phyloP scores from a whole-genome alignment of 1,284 basidiomycete genomes.

The Apiotrichum gracile region DNA sequence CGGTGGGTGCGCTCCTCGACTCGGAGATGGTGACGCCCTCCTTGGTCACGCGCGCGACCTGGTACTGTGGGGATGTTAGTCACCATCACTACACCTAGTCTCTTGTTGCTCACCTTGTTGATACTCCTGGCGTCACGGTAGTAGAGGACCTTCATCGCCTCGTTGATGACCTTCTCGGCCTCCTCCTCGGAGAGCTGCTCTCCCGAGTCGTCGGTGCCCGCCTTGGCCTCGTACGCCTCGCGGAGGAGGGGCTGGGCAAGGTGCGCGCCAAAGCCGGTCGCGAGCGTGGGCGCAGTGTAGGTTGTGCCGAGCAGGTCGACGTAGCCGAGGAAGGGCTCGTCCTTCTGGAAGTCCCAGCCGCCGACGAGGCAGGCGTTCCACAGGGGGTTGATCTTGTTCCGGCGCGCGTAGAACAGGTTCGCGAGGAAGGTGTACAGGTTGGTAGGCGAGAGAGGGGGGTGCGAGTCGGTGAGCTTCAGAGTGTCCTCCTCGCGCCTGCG shows the following conservation, averaged over 20 bases:
- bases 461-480: constrained; percentile 65
- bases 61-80: constrained; percentile 58
- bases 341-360: constrained; percentile 71
- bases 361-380: constrained; percentile 96
- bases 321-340: constrained; percentile 74
- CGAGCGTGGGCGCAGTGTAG: constrained; percentile 87
- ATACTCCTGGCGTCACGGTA: constrained; percentile 94
- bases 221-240: constrained; percentile 55
- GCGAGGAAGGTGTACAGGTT: constrained; percentile 93
- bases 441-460: constrained; percentile 68
- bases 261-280: constrained; percentile 93
- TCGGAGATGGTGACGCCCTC: constrained; percentile 75
- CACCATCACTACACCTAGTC: constrained; percentile 21
- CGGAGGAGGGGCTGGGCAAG: constrained; percentile 90
- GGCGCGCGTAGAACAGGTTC: constrained; percentile 82
- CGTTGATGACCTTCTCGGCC: constrained; percentile 71
- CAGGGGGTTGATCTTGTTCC: constrained; percentile 84
- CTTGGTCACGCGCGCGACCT: constrained; percentile 83
- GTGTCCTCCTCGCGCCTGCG: constrained; percentile 59
- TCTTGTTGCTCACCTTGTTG: constrained; percentile 67
- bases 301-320: constrained; percentile 97
- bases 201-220: constrained; percentile 69
- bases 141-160: constrained; percentile 89
- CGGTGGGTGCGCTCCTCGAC: constrained; percentile 67
- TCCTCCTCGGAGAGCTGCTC: constrained; percentile 69